phyloP scores from a whole-genome alignment of 1,284 basidiomycete species.

The Serendipita sp. region DNA sequence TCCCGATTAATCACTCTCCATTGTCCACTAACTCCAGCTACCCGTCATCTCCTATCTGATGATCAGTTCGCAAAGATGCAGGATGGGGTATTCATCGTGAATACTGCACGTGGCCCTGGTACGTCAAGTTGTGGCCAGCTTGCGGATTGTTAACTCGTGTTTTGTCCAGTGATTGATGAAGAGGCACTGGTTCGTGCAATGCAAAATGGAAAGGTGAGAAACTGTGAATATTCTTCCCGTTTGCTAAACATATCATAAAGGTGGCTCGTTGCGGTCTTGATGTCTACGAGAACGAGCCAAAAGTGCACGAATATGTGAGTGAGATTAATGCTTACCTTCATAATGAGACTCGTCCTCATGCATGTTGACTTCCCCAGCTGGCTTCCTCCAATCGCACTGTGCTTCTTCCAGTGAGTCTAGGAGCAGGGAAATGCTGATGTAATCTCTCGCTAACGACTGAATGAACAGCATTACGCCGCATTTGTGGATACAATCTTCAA shows the following conservation, averaged over 20 bases:
- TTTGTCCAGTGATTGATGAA: constrained; percentile 20
- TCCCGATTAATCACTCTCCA: constrained; percentile 21
- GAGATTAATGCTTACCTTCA: background rate
- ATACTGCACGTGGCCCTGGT: constrained; percentile 20
- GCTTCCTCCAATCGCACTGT: constrained; percentile 14
- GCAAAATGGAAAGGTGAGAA: constrained; percentile 19
- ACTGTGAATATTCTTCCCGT: background rate
- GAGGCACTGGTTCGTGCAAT: constrained; percentile 21
- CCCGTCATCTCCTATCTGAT: constrained; percentile 18
- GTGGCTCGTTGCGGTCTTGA: constrained; percentile 16
- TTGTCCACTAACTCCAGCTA: constrained; percentile 19
- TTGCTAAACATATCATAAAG: background rate
- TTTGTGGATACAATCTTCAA: constrained; percentile 11
- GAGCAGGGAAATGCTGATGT: background rate
- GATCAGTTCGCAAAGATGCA: constrained; percentile 21
- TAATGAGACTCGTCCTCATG: background rate
- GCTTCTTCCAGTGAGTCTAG: constrained; percentile 13
- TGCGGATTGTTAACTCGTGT: background rate
- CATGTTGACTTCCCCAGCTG: constrained; percentile 6
- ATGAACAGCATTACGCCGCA: constrained; percentile 14
- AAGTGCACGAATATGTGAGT: constrained; percentile 17
- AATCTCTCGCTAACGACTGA: background rate
- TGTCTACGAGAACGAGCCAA: constrained; percentile 20
- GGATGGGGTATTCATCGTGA: constrained; percentile 22
- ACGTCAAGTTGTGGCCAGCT: background rate